These are phyloP conservation scores for Psidium friedrichsthalianum DNA, from an alignment of 345 rosid species.

Conservation along the genomic window DNA sequence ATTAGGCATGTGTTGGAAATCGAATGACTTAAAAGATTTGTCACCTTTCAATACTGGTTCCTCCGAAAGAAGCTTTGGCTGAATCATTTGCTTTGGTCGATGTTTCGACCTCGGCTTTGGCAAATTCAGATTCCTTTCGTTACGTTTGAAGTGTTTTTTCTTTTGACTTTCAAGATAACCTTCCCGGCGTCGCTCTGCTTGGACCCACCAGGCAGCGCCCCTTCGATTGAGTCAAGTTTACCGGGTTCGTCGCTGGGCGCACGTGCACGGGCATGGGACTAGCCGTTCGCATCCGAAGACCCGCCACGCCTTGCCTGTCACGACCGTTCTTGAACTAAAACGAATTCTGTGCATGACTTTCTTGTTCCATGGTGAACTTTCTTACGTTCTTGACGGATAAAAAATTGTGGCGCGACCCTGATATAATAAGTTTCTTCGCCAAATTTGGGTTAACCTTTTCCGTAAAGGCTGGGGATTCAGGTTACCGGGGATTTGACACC, in stretches of 20 bases:
- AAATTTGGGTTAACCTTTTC: background rate
- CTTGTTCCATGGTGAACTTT: background rate
- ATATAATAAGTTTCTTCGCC: too few species aligned
- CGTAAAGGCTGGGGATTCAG: background rate
- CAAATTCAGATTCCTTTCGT: background rate
- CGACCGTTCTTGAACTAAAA: background rate
- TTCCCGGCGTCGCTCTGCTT: background rate
- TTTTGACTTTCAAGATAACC: background rate
- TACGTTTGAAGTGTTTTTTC: background rate
- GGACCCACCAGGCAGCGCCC: background rate
- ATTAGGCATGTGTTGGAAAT: background rate
- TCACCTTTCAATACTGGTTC: background rate
- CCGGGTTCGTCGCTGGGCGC: background rate
- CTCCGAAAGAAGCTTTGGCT: background rate
- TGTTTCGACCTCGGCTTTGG: background rate
- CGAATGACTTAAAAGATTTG: background rate
- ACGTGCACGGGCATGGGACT: background rate
- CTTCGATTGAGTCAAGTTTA: background rate
- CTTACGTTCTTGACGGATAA: background rate
- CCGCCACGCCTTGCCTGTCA: background rate
- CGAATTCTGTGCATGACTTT: background rate
- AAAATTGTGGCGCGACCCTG: too few species aligned
- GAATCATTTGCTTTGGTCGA: background rate
- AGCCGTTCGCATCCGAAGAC: background rate
- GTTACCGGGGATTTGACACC: background rate